These are phyloP conservation scores for Vachellia collinsii DNA, from an alignment of 306 rosid species.

Conservation along the genomic window DNA sequence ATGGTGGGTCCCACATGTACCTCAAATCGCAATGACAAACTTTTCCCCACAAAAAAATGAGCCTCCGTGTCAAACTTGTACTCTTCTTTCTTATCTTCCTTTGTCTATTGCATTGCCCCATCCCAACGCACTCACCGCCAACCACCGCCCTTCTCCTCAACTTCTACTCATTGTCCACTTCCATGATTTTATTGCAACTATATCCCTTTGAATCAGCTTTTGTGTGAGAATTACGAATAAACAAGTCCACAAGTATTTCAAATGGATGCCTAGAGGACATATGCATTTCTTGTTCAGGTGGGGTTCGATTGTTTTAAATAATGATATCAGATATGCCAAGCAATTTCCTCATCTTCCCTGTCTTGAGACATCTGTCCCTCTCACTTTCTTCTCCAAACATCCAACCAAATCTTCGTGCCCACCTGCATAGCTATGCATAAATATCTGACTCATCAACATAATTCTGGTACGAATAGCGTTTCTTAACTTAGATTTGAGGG, in stretches of 20 bases:
- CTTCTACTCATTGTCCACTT: background rate
- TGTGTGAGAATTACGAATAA: background rate
- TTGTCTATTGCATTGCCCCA: background rate
- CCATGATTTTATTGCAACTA: background rate
- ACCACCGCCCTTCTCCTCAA: background rate
- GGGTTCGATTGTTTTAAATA: background rate
- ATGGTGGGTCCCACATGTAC: constrained; percentile 8
- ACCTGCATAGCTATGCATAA: background rate
- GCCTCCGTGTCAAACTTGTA: constrained; percentile 20
- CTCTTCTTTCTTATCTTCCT: background rate
- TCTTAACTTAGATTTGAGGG: background rate
- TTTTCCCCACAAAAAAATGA: background rate
- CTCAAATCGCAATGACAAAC: background rate
- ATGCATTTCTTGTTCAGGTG: background rate
- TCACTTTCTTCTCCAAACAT: background rate
- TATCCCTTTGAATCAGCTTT: background rate
- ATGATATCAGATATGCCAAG: background rate
- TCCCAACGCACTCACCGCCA: background rate
- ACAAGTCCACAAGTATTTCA: background rate
- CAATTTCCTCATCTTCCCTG: background rate
- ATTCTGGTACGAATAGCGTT: background rate
- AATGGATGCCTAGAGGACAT: background rate
- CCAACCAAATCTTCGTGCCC: background rate
- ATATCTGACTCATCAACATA: background rate
- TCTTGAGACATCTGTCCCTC: background rate